A percentile compares a stretch with the other conserved stretches of the same genome.
Conservation (phyloP, 1,284 basidiomycete species). For the Tilletia horrida region DNA sequence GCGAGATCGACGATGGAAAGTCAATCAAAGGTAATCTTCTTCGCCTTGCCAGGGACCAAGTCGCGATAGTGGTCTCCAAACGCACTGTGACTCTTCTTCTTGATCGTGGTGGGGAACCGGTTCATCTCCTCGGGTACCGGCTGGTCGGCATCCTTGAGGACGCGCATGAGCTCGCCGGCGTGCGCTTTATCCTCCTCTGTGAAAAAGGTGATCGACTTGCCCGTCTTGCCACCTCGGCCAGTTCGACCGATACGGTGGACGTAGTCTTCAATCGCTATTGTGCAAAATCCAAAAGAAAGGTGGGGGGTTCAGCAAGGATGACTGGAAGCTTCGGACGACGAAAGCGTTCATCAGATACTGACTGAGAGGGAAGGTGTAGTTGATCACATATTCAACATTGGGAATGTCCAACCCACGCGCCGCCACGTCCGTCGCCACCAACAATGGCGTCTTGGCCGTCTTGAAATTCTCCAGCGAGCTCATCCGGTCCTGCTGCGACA, state of each 20-base stretch:
- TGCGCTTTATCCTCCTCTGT: slow-evolving; percentile 63
- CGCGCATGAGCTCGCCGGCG: slow-evolving; percentile 88
- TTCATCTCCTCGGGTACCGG: slow-evolving; percentile 69
- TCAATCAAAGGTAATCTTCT: slow-evolving; percentile 56
- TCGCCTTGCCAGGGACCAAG: slow-evolving; percentile 69
- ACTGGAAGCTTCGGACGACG: neutral
- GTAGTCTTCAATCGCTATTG: slow-evolving; percentile 64
- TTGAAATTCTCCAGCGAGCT: slow-evolving; percentile 87
- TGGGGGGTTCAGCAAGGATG: neutral
- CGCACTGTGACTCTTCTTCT: slow-evolving; percentile 83
- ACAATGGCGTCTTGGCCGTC: slow-evolving; percentile 72
- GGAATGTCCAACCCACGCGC: slow-evolving; percentile 96
- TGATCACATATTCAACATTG: slow-evolving; percentile 70
- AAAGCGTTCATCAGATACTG: neutral
- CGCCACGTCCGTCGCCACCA: slow-evolving; percentile 97
- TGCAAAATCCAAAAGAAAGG: neutral
- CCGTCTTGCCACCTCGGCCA: slow-evolving; percentile 83
- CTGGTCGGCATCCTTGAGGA: slow-evolving; percentile 81
- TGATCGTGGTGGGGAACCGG: slow-evolving; percentile 82
- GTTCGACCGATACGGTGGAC: slow-evolving; percentile 96
- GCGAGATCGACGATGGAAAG: neutral
- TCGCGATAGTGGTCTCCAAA: slow-evolving; percentile 57
- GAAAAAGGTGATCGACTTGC: slow-evolving; percentile 95
- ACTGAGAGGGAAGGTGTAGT: slow-evolving; percentile 92
- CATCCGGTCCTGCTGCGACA: slow-evolving; percentile 81